Percentiles rank a stretch among this genome's conserved stretches.
These are phyloP conservation scores for Trichoderma orchidacearum DNA, from an alignment of 495 filamentous ascomycete genomes.

Conservation along the genomic window DNA sequence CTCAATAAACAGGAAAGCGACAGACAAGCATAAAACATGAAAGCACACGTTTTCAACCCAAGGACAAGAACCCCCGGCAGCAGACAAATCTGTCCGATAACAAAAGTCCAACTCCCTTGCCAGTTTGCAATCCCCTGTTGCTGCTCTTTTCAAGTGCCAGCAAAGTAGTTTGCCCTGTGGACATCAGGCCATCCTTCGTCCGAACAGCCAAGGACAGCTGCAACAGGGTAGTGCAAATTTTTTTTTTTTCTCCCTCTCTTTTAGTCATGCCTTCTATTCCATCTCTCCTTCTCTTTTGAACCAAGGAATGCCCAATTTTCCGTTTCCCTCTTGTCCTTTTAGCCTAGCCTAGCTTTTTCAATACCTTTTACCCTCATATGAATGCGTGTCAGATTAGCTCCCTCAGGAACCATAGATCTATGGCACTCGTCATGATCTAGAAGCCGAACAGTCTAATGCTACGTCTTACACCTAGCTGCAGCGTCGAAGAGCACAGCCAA, in stretches of 20 bases:
- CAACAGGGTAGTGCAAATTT: conserved; percentile 1
- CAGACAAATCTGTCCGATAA: background rate
- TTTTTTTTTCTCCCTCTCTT: background rate
- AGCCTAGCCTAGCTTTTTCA: background rate
- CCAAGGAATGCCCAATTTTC: background rate
- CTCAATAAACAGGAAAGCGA: background rate
- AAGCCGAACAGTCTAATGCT: background rate
- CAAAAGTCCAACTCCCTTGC: background rate
- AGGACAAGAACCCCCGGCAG: background rate
- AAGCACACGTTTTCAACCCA: background rate
- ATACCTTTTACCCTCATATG: background rate
- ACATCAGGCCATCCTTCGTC: background rate
- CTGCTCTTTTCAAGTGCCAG: background rate
- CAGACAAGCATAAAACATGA: background rate
- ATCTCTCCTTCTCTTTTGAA: background rate
- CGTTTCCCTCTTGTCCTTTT: background rate
- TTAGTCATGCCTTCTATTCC: background rate
- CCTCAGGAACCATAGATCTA: background rate
- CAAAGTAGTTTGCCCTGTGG: background rate
- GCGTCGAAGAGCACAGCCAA: background rate
- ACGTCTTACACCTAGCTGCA: background rate
- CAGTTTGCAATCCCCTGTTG: background rate
- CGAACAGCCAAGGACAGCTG: background rate
- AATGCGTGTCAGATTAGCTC: background rate
- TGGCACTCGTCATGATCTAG: background rate